These are phyloP conservation scores for Sclerotinia trifoliorum DNA, from an alignment of 2,329 filamentous ascomycete genomes.

Conservation along the genomic window DNA sequence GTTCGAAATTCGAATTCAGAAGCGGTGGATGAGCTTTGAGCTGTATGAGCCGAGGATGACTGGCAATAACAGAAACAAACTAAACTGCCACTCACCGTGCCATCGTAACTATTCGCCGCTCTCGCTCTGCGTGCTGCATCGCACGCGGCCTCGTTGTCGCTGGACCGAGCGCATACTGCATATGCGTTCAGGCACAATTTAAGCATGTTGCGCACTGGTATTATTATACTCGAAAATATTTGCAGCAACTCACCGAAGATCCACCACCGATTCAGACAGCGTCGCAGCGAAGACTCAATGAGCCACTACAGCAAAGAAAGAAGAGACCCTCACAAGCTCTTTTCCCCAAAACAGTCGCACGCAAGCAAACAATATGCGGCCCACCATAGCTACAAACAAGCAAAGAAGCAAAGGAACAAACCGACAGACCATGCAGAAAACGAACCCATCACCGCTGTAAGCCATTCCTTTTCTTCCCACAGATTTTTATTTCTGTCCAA, in stretches of 20 bases:
- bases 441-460: constrained; percentile 1
- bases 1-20: not conserved
- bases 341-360: not conserved
- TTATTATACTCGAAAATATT: not conserved
- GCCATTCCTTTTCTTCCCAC: not conserved
- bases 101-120: not conserved
- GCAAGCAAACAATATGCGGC: not conserved
- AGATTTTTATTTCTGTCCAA: not conserved
- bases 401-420: not conserved
- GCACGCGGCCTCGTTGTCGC: not conserved
- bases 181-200: not conserved
- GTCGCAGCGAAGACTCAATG: not conserved
- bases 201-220: not conserved
- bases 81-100: not conserved
- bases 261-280: not conserved
- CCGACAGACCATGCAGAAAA: not conserved
- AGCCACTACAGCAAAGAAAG: not conserved
- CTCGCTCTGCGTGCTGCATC: not conserved
- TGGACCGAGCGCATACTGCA: not conserved
- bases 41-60: not conserved
- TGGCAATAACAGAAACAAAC: not conserved
- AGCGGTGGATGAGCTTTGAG: constrained; percentile 5
- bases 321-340: constrained; percentile 1
- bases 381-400: constrained; percentile 9
- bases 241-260: not conserved